A percentile compares a stretch with the other conserved stretches of the same genome.
Evolutionary conservation across 1,284 basidiomycete genomes (phyloP).

Genomic region (Irpex rosettiformis): DNA sequence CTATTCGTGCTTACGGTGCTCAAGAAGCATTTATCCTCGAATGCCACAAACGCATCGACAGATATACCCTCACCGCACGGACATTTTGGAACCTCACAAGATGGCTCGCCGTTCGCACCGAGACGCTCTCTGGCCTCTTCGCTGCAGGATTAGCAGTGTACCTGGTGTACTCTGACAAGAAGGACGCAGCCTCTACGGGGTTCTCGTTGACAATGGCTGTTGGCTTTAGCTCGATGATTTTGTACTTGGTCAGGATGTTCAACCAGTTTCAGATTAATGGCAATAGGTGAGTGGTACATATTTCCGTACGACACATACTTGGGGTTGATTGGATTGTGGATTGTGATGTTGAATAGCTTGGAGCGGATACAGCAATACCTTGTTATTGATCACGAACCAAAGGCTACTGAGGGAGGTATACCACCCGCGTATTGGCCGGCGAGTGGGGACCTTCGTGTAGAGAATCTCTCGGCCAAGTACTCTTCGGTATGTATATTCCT

Average conservation of each 20-base stretch:
- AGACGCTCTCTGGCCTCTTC: conserved; percentile 40
- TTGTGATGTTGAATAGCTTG: background rate
- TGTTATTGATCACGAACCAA: conserved; percentile 6
- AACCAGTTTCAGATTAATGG: conserved; percentile 46
- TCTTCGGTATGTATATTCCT: conserved; percentile 3
- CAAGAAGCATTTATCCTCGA: conserved; percentile 44
- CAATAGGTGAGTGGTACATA: conserved; percentile 3
- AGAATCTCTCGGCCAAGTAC: conserved; percentile 8
- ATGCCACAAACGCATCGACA: conserved; percentile 44
- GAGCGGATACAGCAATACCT: conserved; percentile 11
- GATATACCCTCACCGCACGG: conserved; percentile 42
- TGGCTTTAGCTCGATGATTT: conserved; percentile 48
- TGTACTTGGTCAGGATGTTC: conserved; percentile 46
- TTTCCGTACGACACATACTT: too few species aligned
- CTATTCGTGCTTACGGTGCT: conserved; percentile 60
- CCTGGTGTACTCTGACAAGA: conserved; percentile 35
- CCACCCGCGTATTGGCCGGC: conserved; percentile 10
- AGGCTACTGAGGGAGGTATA: background rate
- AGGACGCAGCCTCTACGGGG: conserved; percentile 36
- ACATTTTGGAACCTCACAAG: conserved; percentile 55
- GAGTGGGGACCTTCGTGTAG: conserved; percentile 6
- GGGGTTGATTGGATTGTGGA: background rate
- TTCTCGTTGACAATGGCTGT: conserved; percentile 45
- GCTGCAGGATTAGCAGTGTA: conserved; percentile 46
- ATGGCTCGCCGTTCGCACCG: conserved; percentile 55